Evolutionary conservation across 805 yeast genomes (phyloP).

Genomic region (Ogataea siamensis): DNA sequence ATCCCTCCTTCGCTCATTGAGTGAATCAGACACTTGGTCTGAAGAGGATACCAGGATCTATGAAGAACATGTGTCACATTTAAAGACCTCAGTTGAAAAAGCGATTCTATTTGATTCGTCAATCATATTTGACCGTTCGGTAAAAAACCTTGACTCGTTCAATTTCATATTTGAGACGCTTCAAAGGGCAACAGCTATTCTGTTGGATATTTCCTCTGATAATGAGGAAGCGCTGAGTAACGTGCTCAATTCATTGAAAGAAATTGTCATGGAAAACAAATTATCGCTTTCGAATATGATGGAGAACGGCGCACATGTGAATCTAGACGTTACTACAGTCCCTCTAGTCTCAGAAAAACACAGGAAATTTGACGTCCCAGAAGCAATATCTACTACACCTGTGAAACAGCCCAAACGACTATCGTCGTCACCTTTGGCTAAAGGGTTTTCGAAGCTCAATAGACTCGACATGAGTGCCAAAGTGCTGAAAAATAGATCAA

Average conservation of each 20-base stretch:
- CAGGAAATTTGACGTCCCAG: background rate
- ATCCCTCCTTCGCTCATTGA: conserved; percentile 44
- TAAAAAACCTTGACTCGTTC: conserved; percentile 24
- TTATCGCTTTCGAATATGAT: conserved; percentile 18
- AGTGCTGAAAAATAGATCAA: conserved; percentile 5
- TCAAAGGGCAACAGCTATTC: conserved; percentile 14
- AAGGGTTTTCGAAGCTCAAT: conserved; percentile 18
- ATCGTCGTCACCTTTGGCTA: conserved; percentile 26
- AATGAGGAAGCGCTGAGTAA: conserved; percentile 16
- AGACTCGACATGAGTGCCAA: conserved; percentile 14
- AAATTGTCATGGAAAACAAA: conserved; percentile 14
- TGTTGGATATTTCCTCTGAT: conserved; percentile 19
- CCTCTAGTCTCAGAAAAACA: conserved; percentile 5
- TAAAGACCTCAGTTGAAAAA: conserved; percentile 49
- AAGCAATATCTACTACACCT: conserved; percentile 4
- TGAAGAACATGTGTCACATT: conserved; percentile 38
- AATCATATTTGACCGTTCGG: conserved; percentile 49
- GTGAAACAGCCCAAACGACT: conserved; percentile 21
- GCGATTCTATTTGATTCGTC: conserved; percentile 58
- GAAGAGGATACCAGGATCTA: conserved; percentile 42
- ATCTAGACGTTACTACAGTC: conserved; percentile 7
- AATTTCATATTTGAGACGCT: conserved; percentile 17
- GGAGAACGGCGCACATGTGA: conserved; percentile 16
- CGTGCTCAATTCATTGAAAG: conserved; percentile 12
- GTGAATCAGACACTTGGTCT: conserved; percentile 58